Evolutionary conservation across 202 grass and related monocot species (phyloP).

Genomic region (Zizania palustris): DNA sequence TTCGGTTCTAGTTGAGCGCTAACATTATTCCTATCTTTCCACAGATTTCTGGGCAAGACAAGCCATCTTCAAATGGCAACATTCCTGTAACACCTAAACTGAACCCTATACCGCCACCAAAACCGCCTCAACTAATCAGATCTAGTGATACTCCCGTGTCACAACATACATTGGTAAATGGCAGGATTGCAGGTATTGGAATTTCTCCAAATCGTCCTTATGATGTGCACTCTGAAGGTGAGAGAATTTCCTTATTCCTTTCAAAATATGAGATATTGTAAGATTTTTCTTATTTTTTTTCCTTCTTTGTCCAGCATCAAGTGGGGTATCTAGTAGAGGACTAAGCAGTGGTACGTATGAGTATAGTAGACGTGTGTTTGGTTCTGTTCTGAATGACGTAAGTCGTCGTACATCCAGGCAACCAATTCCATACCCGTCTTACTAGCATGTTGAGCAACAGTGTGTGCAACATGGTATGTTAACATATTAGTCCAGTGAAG

Average conservation of each 20-base stretch:
- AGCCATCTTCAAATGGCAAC: constrained; percentile 55
- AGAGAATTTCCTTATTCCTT: constrained; percentile 26
- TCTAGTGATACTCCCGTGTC: constrained; percentile 47
- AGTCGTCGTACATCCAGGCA: constrained; percentile 47
- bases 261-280: constrained; percentile 13
- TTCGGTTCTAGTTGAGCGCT: constrained; percentile 6
- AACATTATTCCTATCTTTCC: background rate
- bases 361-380: constrained; percentile 76
- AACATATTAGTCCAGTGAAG: constrained; percentile 27
- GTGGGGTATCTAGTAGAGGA: constrained; percentile 57
- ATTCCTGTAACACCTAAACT: constrained; percentile 56
- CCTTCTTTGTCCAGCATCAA: constrained; percentile 57
- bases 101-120: constrained; percentile 55
- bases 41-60: constrained; percentile 97
- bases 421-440: constrained; percentile 58
- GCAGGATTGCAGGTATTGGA: constrained; percentile 43
- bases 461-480: constrained; percentile 28
- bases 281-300: constrained; percentile 33
- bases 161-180: constrained; percentile 42
- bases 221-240: constrained; percentile 57
- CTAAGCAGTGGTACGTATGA: constrained; percentile 62
- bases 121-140: constrained; percentile 42
- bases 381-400: constrained; percentile 71
- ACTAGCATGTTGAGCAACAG: constrained; percentile 47
- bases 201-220: constrained; percentile 47